phyloP scores from a whole-genome alignment of 495 filamentous ascomycete species.

The Trichocladium uniseriatum region DNA sequence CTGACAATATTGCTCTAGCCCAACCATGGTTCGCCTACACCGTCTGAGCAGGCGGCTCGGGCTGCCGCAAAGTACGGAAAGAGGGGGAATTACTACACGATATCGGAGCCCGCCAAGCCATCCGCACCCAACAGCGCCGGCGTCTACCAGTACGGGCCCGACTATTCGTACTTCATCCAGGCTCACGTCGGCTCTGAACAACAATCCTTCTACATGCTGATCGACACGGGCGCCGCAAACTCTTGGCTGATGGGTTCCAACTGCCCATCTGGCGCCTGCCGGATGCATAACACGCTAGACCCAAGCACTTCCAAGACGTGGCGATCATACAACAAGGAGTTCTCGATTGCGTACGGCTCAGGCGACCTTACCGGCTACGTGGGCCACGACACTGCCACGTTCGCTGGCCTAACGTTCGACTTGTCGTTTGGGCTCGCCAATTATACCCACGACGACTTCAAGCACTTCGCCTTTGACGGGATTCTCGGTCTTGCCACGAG shows the following conservation, averaged over 20 bases:
- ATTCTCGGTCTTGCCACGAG: conserved; percentile 66
- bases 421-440: conserved; percentile 62
- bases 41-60: conserved; percentile 10
- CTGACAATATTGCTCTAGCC: background rate
- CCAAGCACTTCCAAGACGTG: conserved; percentile 49
- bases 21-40: conserved; percentile 1
- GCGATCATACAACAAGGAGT: conserved; percentile 37
- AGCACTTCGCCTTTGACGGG: conserved; percentile 73
- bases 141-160: conserved; percentile 64
- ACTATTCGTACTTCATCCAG: conserved; percentile 67
- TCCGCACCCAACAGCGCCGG: conserved; percentile 48
- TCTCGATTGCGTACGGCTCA: conserved; percentile 60
- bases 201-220: conserved; percentile 58
- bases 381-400: conserved; percentile 51
- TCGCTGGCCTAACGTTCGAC: conserved; percentile 53
- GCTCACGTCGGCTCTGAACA: conserved; percentile 57
- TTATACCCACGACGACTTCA: conserved; percentile 57
- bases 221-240: conserved; percentile 71
- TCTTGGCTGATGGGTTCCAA: conserved; percentile 67
- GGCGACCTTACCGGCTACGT: conserved; percentile 56
- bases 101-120: conserved; percentile 48
- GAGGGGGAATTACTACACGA: conserved; percentile 44
- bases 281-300: conserved; percentile 57
- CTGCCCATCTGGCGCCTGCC: conserved; percentile 54
- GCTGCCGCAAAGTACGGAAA: conserved; percentile 17